Evolutionary conservation across 2,329 filamentous ascomycete genomes (phyloP).

Genomic region (Scedosporium apiospermum): DNA sequence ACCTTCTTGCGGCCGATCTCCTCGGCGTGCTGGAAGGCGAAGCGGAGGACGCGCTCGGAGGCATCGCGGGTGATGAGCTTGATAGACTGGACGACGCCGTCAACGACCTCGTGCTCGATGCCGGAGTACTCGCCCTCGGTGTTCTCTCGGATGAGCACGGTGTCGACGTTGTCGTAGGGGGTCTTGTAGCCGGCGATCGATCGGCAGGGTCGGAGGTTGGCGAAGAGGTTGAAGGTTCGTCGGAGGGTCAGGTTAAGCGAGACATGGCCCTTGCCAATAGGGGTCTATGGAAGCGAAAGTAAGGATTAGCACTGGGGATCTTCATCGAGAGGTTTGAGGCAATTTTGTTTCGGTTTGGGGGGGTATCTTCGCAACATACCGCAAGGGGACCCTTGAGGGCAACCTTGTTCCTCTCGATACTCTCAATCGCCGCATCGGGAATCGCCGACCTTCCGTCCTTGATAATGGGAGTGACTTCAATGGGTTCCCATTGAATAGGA

Average conservation of each 20-base stretch:
- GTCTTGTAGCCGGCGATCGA: conserved; percentile 98
- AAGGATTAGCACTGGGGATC: background rate
- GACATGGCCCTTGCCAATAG: conserved; percentile 97
- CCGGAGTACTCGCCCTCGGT: conserved; percentile 99
- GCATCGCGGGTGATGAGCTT: conserved; percentile 97
- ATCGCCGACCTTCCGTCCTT: conserved; percentile 96
- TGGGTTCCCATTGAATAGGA: conserved; percentile 92
- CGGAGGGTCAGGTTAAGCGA: conserved; percentile 97
- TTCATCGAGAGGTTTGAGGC: too few species aligned
- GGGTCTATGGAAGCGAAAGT: conserved; percentile 48
- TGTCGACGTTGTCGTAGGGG: conserved; percentile 94
- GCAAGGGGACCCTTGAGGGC: conserved; percentile 97
- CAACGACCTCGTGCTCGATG: conserved; percentile 96
- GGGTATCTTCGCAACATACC: conserved; percentile 40
- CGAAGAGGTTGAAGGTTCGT: conserved; percentile 99
- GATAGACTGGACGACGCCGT: conserved; percentile 97
- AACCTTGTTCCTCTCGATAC: conserved; percentile 91
- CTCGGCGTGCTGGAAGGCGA: conserved; percentile 96
- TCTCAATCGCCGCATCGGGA: conserved; percentile 83
- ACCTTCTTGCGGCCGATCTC: conserved; percentile 91
- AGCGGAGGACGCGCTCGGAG: conserved; percentile 89
- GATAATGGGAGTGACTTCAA: conserved; percentile 88
- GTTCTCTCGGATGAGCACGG: conserved; percentile 97
- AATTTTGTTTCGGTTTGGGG: background rate
- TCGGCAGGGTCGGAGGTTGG: conserved; percentile 96